These are phyloP conservation scores for Antonospora locustae DNA, from an alignment of 371 early-diverging fungal genomes.

Conservation along the genomic window DNA sequence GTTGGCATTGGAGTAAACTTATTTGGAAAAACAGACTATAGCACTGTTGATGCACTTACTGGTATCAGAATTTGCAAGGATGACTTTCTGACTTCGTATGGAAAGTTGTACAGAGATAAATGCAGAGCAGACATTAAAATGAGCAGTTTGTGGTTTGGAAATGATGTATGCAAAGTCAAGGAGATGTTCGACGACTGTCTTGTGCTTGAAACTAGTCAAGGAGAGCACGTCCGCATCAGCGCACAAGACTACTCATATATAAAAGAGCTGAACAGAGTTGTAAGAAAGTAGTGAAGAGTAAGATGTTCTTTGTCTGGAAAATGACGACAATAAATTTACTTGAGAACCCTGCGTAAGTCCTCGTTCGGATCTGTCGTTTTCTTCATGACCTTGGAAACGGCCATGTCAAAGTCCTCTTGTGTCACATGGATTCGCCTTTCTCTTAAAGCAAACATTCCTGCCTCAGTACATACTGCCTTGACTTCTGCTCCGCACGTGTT, in stretches of 20 bases:
- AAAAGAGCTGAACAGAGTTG: too few species aligned
- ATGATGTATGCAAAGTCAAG: too few species aligned
- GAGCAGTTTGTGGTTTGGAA: too few species aligned
- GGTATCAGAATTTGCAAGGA: neutral
- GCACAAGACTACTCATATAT: too few species aligned
- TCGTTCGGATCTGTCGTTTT: constrained; percentile 37
- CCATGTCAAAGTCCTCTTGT: constrained; percentile 99
- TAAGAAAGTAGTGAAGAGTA: too few species aligned
- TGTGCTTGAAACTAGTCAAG: too few species aligned
- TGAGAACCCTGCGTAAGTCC: constrained; percentile 50
- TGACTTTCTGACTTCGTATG: neutral
- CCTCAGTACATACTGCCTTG: constrained; percentile 96
- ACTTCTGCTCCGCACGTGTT: constrained; percentile 95
- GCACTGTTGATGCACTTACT: neutral
- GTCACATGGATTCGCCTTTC: constrained; percentile 95
- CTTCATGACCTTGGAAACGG: constrained; percentile 80
- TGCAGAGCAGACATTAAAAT: too few species aligned
- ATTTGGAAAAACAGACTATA: neutral
- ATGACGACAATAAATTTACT: too few species aligned
- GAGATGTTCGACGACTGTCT: too few species aligned
- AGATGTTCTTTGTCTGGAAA: too few species aligned
- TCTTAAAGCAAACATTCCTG: constrained; percentile 98
- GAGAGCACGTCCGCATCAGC: too few species aligned
- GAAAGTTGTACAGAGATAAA: too few species aligned
- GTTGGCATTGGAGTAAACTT: neutral